phyloP scores from a whole-genome alignment of 345 rosid genomes.

The Erucastrum elatum region DNA sequence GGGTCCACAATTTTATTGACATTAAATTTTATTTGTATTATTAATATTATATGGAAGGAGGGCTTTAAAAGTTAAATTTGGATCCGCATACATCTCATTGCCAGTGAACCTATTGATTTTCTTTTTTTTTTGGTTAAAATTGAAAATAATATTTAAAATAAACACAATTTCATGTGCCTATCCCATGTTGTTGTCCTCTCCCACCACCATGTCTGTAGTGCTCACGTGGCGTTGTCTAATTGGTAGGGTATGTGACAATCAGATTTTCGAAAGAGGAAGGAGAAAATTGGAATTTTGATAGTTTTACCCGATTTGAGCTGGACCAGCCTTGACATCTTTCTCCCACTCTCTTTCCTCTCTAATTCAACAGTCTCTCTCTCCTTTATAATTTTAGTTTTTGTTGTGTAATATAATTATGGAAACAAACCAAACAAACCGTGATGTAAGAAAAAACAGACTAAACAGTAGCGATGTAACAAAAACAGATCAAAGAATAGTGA shows the following conservation, averaged over 20 bases:
- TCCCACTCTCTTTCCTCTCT: slow-evolving; percentile 30
- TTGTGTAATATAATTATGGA: slow-evolving; percentile 8
- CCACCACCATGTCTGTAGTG: slow-evolving; percentile 34
- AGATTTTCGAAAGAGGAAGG: slow-evolving; percentile 26
- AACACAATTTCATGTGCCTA: slow-evolving; percentile 39
- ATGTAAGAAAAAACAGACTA: background rate
- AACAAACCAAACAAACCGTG: slow-evolving; percentile 7
- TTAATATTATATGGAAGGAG: background rate
- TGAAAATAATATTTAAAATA: slow-evolving; percentile 21
- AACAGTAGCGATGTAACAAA: background rate
- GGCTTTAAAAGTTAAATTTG: slow-evolving; percentile 34
- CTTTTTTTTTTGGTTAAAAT: slow-evolving; percentile 3
- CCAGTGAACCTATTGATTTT: slow-evolving; percentile 21
- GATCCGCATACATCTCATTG: slow-evolving; percentile 41
- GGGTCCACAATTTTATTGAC: slow-evolving; percentile 24
- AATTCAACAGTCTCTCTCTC: slow-evolving; percentile 17
- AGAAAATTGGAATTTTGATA: slow-evolving; percentile 6
- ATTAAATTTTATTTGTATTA: slow-evolving; percentile 13
- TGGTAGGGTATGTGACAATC: slow-evolving; percentile 35
- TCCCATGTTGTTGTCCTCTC: slow-evolving; percentile 36
- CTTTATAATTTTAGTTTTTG: background rate
- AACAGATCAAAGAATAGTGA: slow-evolving; percentile 17
- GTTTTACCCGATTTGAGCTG: slow-evolving; percentile 49
- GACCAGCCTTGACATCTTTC: slow-evolving; percentile 42
- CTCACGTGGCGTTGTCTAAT: slow-evolving; percentile 36